Base-by-base conservation (phyloP, 768 basidiomycete species). In the Mycena vulgaris region DNA sequence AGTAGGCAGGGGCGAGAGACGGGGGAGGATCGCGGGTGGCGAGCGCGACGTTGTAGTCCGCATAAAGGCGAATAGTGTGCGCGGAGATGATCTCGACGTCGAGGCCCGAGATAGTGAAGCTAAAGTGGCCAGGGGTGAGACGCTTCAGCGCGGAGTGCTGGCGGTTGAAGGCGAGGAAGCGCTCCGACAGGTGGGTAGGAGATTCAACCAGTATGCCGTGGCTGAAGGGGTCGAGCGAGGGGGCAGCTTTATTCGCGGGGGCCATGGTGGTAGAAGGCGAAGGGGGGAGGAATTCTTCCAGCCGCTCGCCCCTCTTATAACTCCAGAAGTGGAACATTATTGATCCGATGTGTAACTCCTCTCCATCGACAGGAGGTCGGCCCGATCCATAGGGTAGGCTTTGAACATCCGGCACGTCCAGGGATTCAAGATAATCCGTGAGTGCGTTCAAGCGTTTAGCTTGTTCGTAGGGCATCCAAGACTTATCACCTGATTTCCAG, bases 401-500 rank as follows among this genome's bases (percentile, higher is more conserved):
- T 2, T 28, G 30, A 25, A 58, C 25, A 8, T 58, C 39, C 3
- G 57, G 42, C 2, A 45, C 57, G 0, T 40, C 57, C n/a, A 27
- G 5, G 3, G 39, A 17, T 16, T 58, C 37, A 39, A 58, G 25
- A 67, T 84, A 84, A 3, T 72, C 64, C 0, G 52, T 30, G 5
- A 83, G 48, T 0, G 76, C 76, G 0, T 72, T 53, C 0, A 81
- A 52, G 21, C 75, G 74, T 11, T 52, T 45, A 0, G 82, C 69
- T 37, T 77, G 67, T 9, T 37, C 17, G 45, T 75, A 79, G 3
- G 76, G 73, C 30, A 82, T 25, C 83, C 83, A 85, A 16, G 76
- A 80, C 1, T 68, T 42, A 28, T 82, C 79, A 5, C 80, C 72
- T 2, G 78, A 74, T 51, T 75, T 78, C 80, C 80, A 82, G 55